Base-by-base conservation (phyloP, 306 rosid genomes). In the Quercus parvula region DNA sequence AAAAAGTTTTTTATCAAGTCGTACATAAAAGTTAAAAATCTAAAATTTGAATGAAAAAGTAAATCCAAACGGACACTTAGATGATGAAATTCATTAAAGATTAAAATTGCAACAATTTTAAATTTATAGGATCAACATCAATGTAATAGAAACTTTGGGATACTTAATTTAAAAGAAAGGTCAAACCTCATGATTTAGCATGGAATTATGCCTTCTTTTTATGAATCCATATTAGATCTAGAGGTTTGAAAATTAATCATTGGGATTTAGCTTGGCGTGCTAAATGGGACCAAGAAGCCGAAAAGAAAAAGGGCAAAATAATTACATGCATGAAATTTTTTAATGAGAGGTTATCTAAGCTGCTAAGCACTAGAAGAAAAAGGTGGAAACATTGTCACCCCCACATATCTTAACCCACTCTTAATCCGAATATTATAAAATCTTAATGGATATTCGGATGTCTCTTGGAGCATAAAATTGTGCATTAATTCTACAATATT, bases 221-320 rank as follows among this genome's bases (percentile, higher is more conserved):
- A 14, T 31, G 54, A 83, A 41, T 31, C 51, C 27, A 46, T 38
- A 46, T 19, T 67, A 38, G 33, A 62, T 52, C 56, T 62, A 41
- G 25, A 8, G 33, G 56, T 33, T 79, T 70, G 80, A 73, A 44
- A 20, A 73, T 27, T 79, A 83, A 83, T 83, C 38, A 83, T 75
- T 79, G 71, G 71, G 67, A 28, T 79, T 79, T 22, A 41, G 81
- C 71, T 62, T 62, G 86, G 86, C 86, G 81, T 83, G 86, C 86
- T 25, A 15, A 70, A 55, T 71, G 56, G 58, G 27, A 8, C 63
- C 75, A 49, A 30, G 12, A 8, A 56, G 61, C 61, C 58, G 18
- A 74, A 58, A 52, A 70, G 51, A 70, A 41, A 8, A 70, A 62
- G 31, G 28, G 44, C 6, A 5, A 70, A 38, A 38, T 38, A 38